These are phyloP conservation scores for Calonectria fujianensis DNA, from an alignment of 2,329 filamentous ascomycete genomes.

Conservation along the genomic window DNA sequence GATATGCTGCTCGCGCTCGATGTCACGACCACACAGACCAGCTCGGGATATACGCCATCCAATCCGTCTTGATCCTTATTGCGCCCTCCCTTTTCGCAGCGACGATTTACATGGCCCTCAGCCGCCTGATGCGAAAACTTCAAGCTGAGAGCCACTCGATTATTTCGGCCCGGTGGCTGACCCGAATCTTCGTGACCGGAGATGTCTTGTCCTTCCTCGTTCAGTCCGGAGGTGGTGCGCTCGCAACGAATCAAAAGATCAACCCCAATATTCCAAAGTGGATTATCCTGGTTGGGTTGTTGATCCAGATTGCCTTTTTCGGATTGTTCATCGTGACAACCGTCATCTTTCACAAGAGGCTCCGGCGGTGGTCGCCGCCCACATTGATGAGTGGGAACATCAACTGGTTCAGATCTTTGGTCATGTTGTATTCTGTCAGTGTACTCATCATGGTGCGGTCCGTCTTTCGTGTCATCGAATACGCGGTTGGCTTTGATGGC, in stretches of 20 bases:
- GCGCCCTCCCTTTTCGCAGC: slow-evolving; percentile 18
- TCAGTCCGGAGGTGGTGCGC: slow-evolving; percentile 4
- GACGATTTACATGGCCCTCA: slow-evolving; percentile 22
- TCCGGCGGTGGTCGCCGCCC: not conserved
- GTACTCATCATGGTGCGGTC: slow-evolving; percentile 7
- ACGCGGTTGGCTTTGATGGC: slow-evolving; percentile 61
- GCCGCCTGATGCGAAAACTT: slow-evolving; percentile 14
- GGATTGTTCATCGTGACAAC: slow-evolving; percentile 7
- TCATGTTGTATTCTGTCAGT: slow-evolving; percentile 7
- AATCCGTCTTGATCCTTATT: slow-evolving; percentile 16
- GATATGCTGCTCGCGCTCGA: not conserved
- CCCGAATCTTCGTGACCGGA: not conserved
- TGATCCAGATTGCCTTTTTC: slow-evolving; percentile 10
- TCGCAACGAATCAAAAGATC: slow-evolving; percentile 19
- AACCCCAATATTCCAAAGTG: slow-evolving; percentile 18
- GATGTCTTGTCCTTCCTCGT: slow-evolving; percentile 17
- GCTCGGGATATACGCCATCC: slow-evolving; percentile 18
- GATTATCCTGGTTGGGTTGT: slow-evolving; percentile 7
- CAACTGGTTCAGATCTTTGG: slow-evolving; percentile 4
- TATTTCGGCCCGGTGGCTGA: slow-evolving; percentile 19
- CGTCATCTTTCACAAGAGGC: slow-evolving; percentile 8
- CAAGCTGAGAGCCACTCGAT: slow-evolving; percentile 4
- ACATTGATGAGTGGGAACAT: slow-evolving; percentile 4
- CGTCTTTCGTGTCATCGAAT: slow-evolving; percentile 66
- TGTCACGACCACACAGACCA: slow-evolving; percentile 18